Conservation (phyloP, 2,329 filamentous ascomycete species). For the Trichoderma lentiforme region DNA sequence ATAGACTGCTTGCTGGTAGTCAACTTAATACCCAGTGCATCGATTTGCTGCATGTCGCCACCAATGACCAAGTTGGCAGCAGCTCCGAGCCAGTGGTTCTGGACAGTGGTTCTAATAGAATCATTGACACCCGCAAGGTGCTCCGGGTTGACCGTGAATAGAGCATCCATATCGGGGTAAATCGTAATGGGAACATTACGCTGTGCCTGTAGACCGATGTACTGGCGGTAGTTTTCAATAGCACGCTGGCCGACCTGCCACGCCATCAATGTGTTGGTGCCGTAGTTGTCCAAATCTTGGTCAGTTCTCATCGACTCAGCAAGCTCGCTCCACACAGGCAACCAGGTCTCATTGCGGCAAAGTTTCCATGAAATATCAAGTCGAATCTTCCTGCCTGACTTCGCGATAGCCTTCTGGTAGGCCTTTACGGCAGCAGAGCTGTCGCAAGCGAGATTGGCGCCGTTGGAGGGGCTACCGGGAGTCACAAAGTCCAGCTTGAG, state of each 20-base stretch:
- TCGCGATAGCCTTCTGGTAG: constrained; percentile 9
- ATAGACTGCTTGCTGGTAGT: constrained; percentile 16
- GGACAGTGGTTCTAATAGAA: constrained; percentile 14
- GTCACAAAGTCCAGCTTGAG: constrained; percentile 17
- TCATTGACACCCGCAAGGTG: constrained; percentile 16
- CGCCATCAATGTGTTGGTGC: constrained; percentile 12
- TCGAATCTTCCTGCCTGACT: constrained; percentile 7
- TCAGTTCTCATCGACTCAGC: constrained; percentile 15
- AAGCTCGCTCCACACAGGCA: constrained; percentile 14
- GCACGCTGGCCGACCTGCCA: constrained; percentile 17
- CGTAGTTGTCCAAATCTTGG: constrained; percentile 16
- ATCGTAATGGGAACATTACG: constrained; percentile 14
- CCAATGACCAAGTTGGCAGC: constrained; percentile 16
- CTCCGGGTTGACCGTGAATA: constrained; percentile 14
- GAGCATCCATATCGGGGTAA: constrained; percentile 18
- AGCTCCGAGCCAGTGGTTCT: constrained; percentile 19
- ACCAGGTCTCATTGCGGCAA: constrained; percentile 17
- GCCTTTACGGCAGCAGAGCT: constrained; percentile 7
- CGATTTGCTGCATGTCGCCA: constrained; percentile 10
- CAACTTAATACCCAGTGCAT: constrained; percentile 1
- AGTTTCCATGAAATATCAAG: constrained; percentile 18
- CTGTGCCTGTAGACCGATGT: constrained; percentile 17
- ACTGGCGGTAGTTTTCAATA: constrained; percentile 18
- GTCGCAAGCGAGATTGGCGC: constrained; percentile 13
- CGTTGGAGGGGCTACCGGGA: constrained; percentile 11